These are phyloP conservation scores for Mortierella hygrophila DNA, from an alignment of 192 early-diverging fungal genomes.

Conservation along the genomic window DNA sequence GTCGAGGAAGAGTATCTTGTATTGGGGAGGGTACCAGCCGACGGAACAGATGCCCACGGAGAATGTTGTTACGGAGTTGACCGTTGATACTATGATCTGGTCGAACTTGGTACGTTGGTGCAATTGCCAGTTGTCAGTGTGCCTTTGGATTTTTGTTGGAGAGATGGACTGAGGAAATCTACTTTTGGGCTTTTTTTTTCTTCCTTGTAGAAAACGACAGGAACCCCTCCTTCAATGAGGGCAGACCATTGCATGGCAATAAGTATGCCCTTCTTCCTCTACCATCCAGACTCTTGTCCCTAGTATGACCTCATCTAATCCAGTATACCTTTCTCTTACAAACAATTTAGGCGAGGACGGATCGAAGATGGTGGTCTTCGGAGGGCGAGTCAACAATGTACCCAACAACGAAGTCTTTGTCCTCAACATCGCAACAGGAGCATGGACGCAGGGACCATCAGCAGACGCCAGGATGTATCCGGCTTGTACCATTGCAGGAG, in stretches of 20 bases:
- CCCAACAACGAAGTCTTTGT: neutral
- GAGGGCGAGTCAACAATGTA: neutral
- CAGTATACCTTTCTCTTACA: neutral
- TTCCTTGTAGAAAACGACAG: neutral
- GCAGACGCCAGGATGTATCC: neutral
- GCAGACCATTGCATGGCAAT: constrained; percentile 5
- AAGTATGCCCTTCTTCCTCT: neutral
- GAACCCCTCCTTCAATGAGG: neutral
- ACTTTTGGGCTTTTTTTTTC: neutral
- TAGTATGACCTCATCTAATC: neutral
- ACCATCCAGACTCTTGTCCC: neutral
- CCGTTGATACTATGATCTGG: neutral
- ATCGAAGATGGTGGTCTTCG: neutral
- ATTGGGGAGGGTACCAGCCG: neutral
- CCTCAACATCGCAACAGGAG: neutral
- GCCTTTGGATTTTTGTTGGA: too few relatives aligned
- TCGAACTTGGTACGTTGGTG: neutral
- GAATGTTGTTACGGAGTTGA: neutral
- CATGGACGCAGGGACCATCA: neutral
- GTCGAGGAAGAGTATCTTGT: neutral
- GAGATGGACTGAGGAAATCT: neutral
- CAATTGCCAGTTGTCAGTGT: too few relatives aligned
- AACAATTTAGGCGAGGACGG: neutral
- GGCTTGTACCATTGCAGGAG: neutral
- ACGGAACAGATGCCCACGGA: neutral